These are phyloP conservation scores for Cutaneotrichosporon cavernicola DNA, from an alignment of 1,284 basidiomycete genomes.

Conservation along the genomic window DNA sequence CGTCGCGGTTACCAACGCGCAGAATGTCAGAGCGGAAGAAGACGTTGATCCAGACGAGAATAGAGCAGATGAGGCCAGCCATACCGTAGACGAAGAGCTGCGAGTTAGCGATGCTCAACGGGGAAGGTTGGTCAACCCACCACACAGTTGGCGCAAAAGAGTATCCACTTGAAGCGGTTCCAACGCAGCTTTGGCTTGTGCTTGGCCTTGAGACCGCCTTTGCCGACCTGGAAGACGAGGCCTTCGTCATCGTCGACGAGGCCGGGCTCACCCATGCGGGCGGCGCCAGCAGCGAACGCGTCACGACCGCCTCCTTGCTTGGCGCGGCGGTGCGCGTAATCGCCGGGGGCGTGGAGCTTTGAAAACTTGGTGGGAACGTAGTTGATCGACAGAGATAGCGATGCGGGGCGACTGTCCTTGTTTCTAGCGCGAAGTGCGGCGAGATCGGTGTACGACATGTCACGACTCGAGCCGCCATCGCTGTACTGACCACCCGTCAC, in stretches of 20 bases:
- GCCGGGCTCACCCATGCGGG: slow-evolving; percentile 58
- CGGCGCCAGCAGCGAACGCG: slow-evolving; percentile 56
- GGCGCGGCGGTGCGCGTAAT: slow-evolving; percentile 46
- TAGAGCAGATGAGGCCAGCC: slow-evolving; percentile 59
- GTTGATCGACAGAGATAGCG: slow-evolving; percentile 60
- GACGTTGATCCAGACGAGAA: slow-evolving; percentile 67
- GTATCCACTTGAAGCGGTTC: slow-evolving; percentile 69
- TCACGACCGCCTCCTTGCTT: slow-evolving; percentile 64
- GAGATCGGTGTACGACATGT: slow-evolving; percentile 27
- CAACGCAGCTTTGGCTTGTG: slow-evolving; percentile 59
- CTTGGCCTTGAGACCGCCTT: slow-evolving; percentile 51
- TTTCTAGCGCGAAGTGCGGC: slow-evolving; percentile 23
- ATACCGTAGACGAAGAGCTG: slow-evolving; percentile 61
- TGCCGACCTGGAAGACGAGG: slow-evolving; percentile 52
- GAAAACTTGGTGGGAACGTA: slow-evolving; percentile 68
- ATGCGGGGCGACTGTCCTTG: slow-evolving; percentile 32
- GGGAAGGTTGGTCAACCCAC: slow-evolving; percentile 50
- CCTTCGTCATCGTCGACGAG: slow-evolving; percentile 62
- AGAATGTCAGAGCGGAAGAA: slow-evolving; percentile 63
- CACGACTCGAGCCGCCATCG: slow-evolving; percentile 23
- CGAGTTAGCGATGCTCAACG: neutral
- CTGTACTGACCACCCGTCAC: slow-evolving; percentile 26
- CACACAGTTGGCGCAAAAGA: slow-evolving; percentile 60
- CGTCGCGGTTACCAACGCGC: slow-evolving; percentile 62
- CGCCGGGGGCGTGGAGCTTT: slow-evolving; percentile 54